Evolutionary conservation across 176 grass and related monocot species (phyloP), one percentile per base, ranked within the genome.

Genomic region (Pontederia crassipes): DNA sequence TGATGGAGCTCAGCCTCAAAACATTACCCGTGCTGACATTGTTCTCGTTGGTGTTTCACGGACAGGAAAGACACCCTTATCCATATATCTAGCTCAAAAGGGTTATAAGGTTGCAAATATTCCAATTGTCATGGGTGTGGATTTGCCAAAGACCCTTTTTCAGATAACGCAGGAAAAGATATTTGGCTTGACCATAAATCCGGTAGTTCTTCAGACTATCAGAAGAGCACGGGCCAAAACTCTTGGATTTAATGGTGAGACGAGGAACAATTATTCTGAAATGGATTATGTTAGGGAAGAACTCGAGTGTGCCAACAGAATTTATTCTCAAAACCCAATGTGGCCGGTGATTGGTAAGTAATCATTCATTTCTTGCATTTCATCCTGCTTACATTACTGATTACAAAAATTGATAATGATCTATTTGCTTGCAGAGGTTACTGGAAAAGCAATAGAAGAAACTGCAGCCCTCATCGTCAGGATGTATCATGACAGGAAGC

Each of bases 81-180:
- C 87, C 0, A 98, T 98, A 55, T 98, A 98, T 69, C 81, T 98
- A 53, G 79, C 93, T 54, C 93, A 98, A 61, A 98, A 98, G 46
- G 93, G 93, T 20, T 98, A 92, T 73, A 98, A 98, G 75, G 88
- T 92, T 26, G 93, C 93, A 10, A 98, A 98, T 76, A 65, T 98
- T 14, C 93, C 93, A 2, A 79, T 92, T 72, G 88, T 98, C 49
- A 81, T 98, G 87, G 93, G 82, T n/a, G 58, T 98, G 54, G 28
- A 86, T 61, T 81, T 89, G 78, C 93, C 88, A 14, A 98, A 74
- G 77, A 9, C 57, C 13, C 72, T 98, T 55, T 98, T 92, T 28
- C 79, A 86, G 59, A 79, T 92, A 1, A 75, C 92, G 48, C 74
- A 89, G 57, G 72, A 81, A 17, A 98, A 92, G 79, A 77, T 98